phyloP scores from a whole-genome alignment of 805 yeast genomes.

The Huiozyma naganishii region DNA sequence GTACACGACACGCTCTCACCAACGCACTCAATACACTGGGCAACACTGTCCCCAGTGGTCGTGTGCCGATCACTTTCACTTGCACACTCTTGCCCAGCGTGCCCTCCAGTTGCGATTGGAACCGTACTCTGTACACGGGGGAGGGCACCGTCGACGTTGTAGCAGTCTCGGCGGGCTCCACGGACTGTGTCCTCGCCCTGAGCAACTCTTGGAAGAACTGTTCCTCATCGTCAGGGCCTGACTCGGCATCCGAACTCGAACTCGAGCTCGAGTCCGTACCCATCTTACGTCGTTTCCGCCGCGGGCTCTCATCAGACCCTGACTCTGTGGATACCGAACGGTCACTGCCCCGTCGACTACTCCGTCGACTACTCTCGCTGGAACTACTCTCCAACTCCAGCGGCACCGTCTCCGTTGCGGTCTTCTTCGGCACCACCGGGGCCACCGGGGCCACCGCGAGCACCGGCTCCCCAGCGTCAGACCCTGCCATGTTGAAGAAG shows the following conservation, averaged over 20 bases:
- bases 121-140: conserved; percentile 15
- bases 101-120: conserved; percentile 23
- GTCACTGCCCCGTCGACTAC: too few relatives aligned
- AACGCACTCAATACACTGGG: conserved; percentile 21
- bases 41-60: conserved; percentile 17
- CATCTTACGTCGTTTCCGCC: too few relatives aligned
- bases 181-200: not conserved
- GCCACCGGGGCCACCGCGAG: not conserved
- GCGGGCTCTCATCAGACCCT: too few relatives aligned
- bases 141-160: not conserved
- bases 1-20: conserved; percentile 14
- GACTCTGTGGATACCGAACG: too few relatives aligned
- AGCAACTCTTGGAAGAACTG: conserved; percentile 15
- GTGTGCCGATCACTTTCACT: conserved; percentile 22
- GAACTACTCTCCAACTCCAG: too few relatives aligned
- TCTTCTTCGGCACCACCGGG: not conserved
- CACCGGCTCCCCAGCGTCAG: not conserved
- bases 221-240: conserved; percentile 16
- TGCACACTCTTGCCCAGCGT: conserved; percentile 17
- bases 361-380: too few relatives aligned
- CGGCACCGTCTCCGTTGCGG: not conserved
- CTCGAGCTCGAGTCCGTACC: not conserved
- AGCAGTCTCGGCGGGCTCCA: not conserved
- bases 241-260: not conserved
- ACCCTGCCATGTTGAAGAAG: not conserved